Base-by-base conservation (phyloP, 2,329 filamentous ascomycete genomes). In the Epichloe coenophiala region DNA sequence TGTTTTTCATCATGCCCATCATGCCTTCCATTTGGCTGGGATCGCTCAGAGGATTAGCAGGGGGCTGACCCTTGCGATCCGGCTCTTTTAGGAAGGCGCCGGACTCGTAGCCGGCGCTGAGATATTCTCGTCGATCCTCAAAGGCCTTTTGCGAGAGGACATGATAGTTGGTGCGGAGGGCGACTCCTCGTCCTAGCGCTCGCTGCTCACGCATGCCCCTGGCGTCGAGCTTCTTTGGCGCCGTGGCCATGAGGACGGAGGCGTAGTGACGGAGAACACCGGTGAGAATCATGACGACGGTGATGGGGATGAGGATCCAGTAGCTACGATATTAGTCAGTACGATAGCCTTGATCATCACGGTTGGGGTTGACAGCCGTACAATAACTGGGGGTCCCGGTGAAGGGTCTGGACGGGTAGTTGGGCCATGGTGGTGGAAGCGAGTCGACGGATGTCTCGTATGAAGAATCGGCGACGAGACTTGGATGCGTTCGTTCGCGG, bases 1-100 rank as follows among this genome's bases (percentile, higher is more conserved):
- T 95, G 52, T 90, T 90, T 79, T 98, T 98, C 88, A 98, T 95
- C 88, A 95, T 95, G 59, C 93, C 91, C 93, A 98, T 98, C 93
- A 98, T 98, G 59, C 90, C 91, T 65, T 98, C 94, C 93, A 98
- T 98, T 52, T 88, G 88, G 45, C 85, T 85, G 21, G 94, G 94
- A 66, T 98, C 93, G 11, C 85, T 87, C 80, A 98, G 89, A 4
- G 93, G 93, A 69, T 97, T 98, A 38, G 88, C 81, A 19, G 89
- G 89, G 84, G 89, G 85, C 70, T 96, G 87, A 48, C 90, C 90
- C 63, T 86, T 83, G 61, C 76, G 80, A 50, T 93, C 87, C 2
- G 89, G 90, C 56, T 94, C 87, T 65, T 95, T 96, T 45, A 98
- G 74, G 64, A 89, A 98, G 36, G 80, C 80, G 45, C 94, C 93